These are phyloP conservation scores for Nemania sp. DNA, from an alignment of 2,329 filamentous ascomycete genomes.

Conservation along the genomic window DNA sequence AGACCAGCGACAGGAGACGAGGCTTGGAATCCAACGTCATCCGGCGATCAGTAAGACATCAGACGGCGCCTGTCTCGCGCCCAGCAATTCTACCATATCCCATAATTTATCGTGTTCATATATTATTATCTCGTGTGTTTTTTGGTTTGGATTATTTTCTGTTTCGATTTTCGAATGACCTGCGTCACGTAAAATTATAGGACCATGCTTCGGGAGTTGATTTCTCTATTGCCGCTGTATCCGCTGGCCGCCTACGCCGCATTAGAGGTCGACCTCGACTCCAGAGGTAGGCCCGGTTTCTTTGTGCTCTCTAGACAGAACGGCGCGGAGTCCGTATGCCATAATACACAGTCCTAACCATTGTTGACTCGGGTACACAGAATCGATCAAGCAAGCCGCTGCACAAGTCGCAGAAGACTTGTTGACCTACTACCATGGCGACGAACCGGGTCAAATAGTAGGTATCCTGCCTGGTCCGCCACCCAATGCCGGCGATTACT, in stretches of 20 bases:
- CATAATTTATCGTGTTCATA: too few species aligned
- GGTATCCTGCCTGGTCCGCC: slow-evolving; percentile 37
- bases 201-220: slow-evolving; percentile 28
- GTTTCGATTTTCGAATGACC: neutral
- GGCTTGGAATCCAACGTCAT: slow-evolving; percentile 24
- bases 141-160: too few species aligned
- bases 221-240: slow-evolving; percentile 31
- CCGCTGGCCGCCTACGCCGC: slow-evolving; percentile 33
- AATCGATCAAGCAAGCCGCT: slow-evolving; percentile 35
- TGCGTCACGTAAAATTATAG: neutral
- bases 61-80: neutral
- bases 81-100: too few species aligned
- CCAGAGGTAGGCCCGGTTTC: slow-evolving; percentile 28
- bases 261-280: slow-evolving; percentile 35
- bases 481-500: slow-evolving; percentile 34
- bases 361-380: slow-evolving; percentile 18
- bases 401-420: slow-evolving; percentile 35
- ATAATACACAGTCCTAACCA: neutral
- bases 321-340: neutral
- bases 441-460: slow-evolving; percentile 49
- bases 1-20: too few species aligned
- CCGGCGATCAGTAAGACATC: neutral
- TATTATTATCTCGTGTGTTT: too few species aligned
- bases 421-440: slow-evolving; percentile 34
- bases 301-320: neutral